Evolutionary conservation across 352 stramenopile species (phyloP), one percentile per base, ranked within the genome.

Genomic region (Pythium volutum): DNA sequence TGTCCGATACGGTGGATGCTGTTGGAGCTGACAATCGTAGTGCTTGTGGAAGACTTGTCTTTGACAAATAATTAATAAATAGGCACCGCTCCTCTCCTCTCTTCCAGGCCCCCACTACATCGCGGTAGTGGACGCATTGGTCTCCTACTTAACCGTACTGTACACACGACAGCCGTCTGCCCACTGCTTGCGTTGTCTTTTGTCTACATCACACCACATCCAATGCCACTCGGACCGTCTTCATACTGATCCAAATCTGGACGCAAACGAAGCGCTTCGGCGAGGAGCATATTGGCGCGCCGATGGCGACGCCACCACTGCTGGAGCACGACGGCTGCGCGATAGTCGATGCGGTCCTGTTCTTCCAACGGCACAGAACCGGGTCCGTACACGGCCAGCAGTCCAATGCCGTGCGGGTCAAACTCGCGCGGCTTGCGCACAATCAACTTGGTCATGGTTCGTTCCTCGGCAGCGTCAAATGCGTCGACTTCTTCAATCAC

Each of bases 311-410:
- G 81, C 86, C 86, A 95, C 86, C 86, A 95, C 16, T 92, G 74
- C 57, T 95, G 86, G 31, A 95, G 39, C 26, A 93, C 43, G 16
- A 96, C 71, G 22, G 90, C 82, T 0, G 87, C 84, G 45, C 84
- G 82, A 55, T 89, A 78, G 55, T 96, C 84, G 59, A 96, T 93
- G 23, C 81, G 84, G 41, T 91, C 81, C 67, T 96, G 87, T 53
- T 96, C 84, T 80, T 96, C 87, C 66, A 91, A 74, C n/a, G 87
- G 87, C 34, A 94, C 73, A n/a, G 84, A 91, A 36, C 87, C 87
- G 4, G 87, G 83, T 4, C 87, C 87, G 54, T 96, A 96, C 34
- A 93, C 77, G 12, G 81, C 88, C 10, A 96, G 62, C 29, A 96
- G 68, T 2, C 87, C 87, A 23, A 96, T 74, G 26, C 81, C 80